Evolutionary conservation across 192 early-diverging fungal genomes (phyloP), one percentile per base, ranked within the genome.

Genomic region (Backusella sp.): DNA sequence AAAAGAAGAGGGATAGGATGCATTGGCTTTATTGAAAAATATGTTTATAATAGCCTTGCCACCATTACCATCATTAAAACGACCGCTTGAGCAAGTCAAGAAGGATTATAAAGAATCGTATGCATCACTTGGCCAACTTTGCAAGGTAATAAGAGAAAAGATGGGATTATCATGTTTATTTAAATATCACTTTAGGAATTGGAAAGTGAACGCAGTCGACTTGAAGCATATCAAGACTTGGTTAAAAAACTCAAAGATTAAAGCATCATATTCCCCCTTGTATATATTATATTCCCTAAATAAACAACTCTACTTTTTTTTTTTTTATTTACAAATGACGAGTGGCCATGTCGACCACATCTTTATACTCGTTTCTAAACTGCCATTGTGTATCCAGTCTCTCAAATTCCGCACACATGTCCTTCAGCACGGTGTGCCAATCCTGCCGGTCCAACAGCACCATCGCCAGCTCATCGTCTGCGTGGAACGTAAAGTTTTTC

Each of bases 301-400:
- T 37, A 39, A 39, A 19, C 46, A 49, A 49, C 15, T 19, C 7
- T 26, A 11, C 11, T 26, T 26, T 26, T 3, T 14, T 1, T 56
- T 21, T 9, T 23, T 56, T 56, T 23, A 56, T 56, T 56, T 56
- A 56, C 7, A 21, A 21, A 56, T 59, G 17, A 49, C 26, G 56
- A 62, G 56, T 23, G 4, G 70, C 70, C n/a, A 72, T 72, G 8
- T 72, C 70, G 1, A 49, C 14, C 4, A 72, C 41, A 7, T 72
- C 41, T 8, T 7, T 44, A 36, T 74, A 74, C 17, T 74, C 73
- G n/a, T 17, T 32, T 12, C 41, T 6, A 68, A 59, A 74, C 36
- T 49, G 41, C 73, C 73, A 74, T 3, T 23, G 34, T 7, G 42
- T 5, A 44, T 74, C 73, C 23, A 44, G 36, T 4, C 65, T 62